These are phyloP conservation scores for Heliosperma pusillum DNA, from an alignment of 148 eudicot genomes.

Conservation along the genomic window DNA sequence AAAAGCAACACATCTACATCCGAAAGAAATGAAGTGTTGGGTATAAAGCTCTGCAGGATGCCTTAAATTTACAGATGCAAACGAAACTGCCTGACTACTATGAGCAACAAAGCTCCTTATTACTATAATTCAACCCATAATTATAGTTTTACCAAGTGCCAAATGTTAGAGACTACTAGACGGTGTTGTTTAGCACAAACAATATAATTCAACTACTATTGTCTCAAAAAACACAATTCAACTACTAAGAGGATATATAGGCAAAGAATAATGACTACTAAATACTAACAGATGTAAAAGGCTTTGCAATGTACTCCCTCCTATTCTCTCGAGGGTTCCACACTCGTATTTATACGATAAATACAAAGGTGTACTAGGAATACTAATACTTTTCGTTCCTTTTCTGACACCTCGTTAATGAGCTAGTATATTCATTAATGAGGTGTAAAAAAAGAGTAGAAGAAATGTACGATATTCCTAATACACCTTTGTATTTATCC, in stretches of 20 bases:
- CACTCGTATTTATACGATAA: too few relatives aligned
- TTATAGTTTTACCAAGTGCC: too few relatives aligned
- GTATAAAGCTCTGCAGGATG: background rate
- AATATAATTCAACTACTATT: background rate
- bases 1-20: background rate
- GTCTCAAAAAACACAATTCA: background rate
- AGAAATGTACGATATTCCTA: too few relatives aligned
- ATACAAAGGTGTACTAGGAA: too few relatives aligned
- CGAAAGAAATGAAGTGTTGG: background rate
- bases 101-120: background rate
- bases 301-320: background rate
- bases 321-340: too few relatives aligned
- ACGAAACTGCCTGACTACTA: background rate
- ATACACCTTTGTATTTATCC: too few relatives aligned
- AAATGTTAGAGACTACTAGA: too few relatives aligned
- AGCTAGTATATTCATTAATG: too few relatives aligned
- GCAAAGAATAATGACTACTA: background rate
- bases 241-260: background rate
- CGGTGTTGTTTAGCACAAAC: background rate
- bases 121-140: too few relatives aligned
- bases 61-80: background rate
- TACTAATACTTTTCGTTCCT: too few relatives aligned
- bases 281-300: background rate
- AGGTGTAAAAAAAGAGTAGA: too few relatives aligned
- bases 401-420: too few relatives aligned